Conservation (phyloP, 2,329 filamentous ascomycete genomes). For the Claviceps quebecensis region DNA sequence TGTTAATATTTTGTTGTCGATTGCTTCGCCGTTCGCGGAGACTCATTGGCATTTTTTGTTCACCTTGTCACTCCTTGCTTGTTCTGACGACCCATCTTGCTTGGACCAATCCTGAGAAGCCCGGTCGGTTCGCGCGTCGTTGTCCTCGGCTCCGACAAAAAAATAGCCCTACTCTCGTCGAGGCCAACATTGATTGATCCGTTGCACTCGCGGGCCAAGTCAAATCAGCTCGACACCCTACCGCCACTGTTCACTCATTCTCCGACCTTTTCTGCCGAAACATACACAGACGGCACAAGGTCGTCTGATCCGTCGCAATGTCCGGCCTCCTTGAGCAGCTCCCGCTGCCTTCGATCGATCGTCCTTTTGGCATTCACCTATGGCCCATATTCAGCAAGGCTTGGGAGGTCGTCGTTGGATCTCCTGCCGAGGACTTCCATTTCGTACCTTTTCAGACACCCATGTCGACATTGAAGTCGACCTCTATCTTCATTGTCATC, state of each 20-base stretch:
- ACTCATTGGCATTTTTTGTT: not conserved
- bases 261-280: not conserved
- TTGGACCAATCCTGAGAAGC: not conserved
- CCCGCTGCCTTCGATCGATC: conserved; percentile 69
- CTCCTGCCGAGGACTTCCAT: conserved; percentile 71
- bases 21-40: not conserved
- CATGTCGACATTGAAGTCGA: conserved; percentile 80
- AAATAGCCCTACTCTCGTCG: conserved; percentile 4
- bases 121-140: not conserved
- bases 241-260: not conserved
- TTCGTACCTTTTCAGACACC: conserved; percentile 73
- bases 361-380: conserved; percentile 78
- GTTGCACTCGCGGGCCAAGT: not conserved
- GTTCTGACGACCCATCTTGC: conserved; percentile 2
- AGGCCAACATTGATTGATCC: not conserved
- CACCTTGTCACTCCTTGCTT: conserved; percentile 25
- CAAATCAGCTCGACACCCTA: not conserved
- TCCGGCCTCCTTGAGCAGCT: conserved; percentile 38
- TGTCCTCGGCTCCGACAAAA: not conserved
- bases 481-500: conserved; percentile 62
- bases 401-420: conserved; percentile 64
- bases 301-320: conserved; percentile 19
- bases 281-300: not conserved
- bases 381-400: conserved; percentile 92
- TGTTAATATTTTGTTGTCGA: not conserved